Evolutionary conservation across 2,329 filamentous ascomycete species (phyloP).

Genomic region (Fusarium anguioides): DNA sequence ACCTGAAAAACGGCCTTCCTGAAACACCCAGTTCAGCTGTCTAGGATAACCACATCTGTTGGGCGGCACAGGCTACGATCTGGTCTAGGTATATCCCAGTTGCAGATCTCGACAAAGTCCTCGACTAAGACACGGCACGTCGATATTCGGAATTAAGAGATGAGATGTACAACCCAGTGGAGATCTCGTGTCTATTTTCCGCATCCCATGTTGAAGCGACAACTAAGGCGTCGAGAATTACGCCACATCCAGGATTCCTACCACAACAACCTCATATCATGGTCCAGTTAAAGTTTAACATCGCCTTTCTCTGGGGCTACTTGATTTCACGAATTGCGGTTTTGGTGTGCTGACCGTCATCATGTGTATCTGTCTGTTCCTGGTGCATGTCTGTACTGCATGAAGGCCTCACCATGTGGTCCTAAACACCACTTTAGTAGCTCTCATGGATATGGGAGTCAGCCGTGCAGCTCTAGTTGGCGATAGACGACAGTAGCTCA

Average conservation of each 20-base stretch:
- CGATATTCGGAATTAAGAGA: background rate
- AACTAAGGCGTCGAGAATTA: conserved; percentile 1
- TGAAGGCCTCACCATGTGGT: conserved; percentile 27
- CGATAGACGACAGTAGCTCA: conserved; percentile 6
- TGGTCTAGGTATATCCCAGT: conserved; percentile 12
- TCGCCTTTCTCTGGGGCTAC: conserved; percentile 10
- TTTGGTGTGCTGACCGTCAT: conserved; percentile 29
- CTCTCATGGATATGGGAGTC: background rate
- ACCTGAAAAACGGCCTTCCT: conserved; percentile 13
- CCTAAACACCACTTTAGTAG: conserved; percentile 18
- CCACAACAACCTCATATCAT: conserved; percentile 3
- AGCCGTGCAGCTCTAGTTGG: conserved; percentile 8
- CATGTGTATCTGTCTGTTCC: conserved; percentile 8
- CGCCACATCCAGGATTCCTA: conserved; percentile 8
- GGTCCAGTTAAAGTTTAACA: background rate
- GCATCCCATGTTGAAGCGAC: conserved; percentile 2
- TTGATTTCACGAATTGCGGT: background rate
- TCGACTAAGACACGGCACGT: background rate
- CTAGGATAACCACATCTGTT: background rate
- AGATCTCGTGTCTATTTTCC: conserved; percentile 24
- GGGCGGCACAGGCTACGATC: background rate
- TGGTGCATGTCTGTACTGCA: conserved; percentile 19
- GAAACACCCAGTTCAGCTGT: conserved; percentile 16
- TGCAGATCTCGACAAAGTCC: background rate
- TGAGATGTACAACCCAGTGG: background rate